phyloP scores from a whole-genome alignment of 2,329 filamentous ascomycete species.

The Xylaria polymorpha region DNA sequence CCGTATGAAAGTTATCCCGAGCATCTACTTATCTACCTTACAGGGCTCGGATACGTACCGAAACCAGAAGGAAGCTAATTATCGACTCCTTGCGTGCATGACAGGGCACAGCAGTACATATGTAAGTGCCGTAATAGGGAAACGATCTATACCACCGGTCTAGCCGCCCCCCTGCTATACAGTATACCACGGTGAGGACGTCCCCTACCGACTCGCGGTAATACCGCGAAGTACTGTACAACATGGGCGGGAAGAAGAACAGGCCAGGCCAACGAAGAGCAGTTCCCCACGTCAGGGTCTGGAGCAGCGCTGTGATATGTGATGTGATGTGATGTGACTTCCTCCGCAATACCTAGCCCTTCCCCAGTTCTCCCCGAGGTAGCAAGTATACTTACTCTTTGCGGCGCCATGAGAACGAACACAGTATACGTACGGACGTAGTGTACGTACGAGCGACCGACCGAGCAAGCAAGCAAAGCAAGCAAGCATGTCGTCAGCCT shows the following conservation, averaged over 20 bases:
- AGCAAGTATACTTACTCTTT: background rate
- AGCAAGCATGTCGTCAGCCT: background rate
- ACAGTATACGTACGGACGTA: background rate
- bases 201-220: background rate
- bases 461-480: background rate
- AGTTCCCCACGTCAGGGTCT: background rate
- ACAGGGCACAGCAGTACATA: background rate
- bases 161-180: constrained; percentile 2
- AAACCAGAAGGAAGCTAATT: constrained; percentile 9
- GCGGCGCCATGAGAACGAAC: background rate
- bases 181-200: background rate
- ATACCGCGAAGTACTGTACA: background rate
- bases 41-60: constrained; percentile 12
- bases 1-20: background rate
- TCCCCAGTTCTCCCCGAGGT: background rate
- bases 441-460: no score
- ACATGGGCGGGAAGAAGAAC: background rate
- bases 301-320: background rate
- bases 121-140: constrained; percentile 9
- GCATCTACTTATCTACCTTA: background rate
- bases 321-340: background rate
- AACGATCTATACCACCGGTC: constrained; percentile 5
- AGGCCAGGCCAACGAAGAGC: background rate
- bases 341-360: background rate
- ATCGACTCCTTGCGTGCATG: background rate